Percentiles rank a stretch among this genome's conserved stretches.
These are phyloP conservation scores for Sarcomyxa edulis DNA, from an alignment of 768 basidiomycete genomes.

Conservation along the genomic window DNA sequence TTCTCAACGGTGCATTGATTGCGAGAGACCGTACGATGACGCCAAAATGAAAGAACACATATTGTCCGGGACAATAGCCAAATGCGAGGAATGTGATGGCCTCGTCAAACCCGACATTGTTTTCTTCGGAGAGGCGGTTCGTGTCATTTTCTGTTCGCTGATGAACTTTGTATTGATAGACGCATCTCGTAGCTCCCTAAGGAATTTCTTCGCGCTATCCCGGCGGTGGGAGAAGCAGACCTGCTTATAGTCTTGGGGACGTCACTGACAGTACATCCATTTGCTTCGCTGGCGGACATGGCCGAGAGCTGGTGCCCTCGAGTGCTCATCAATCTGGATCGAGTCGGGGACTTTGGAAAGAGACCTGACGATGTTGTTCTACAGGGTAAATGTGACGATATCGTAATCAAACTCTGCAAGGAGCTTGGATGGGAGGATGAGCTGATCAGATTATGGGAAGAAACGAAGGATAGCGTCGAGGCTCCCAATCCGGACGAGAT, in stretches of 20 bases:
- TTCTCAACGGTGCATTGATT: conserved; percentile 75
- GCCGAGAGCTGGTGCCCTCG: conserved; percentile 62
- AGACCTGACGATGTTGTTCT: conserved; percentile 55
- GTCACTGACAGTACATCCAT: conserved; percentile 81
- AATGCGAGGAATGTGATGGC: conserved; percentile 62
- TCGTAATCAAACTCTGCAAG: conserved; percentile 53
- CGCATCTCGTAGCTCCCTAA: conserved; percentile 57
- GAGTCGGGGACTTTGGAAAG: conserved; percentile 61
- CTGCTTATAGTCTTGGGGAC: conserved; percentile 90
- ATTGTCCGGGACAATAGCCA: conserved; percentile 56
- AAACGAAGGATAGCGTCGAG: conserved; percentile 31
- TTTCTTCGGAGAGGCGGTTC: conserved; percentile 80
- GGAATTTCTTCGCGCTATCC: conserved; percentile 55
- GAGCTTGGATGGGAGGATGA: conserved; percentile 76
- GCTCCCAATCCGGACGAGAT: conserved; percentile 4
- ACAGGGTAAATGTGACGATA: conserved; percentile 68
- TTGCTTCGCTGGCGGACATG: conserved; percentile 67
- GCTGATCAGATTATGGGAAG: conserved; percentile 48
- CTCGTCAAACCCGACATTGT: conserved; percentile 93
- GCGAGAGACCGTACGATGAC: conserved; percentile 51
- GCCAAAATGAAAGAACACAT: conserved; percentile 66
- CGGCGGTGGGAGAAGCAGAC: conserved; percentile 60
- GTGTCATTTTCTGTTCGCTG: conserved; percentile 16
- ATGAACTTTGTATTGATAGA: not conserved
- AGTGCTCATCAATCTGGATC: conserved; percentile 85